phyloP scores from a whole-genome alignment of 768 basidiomycete species.

The Pulveroboletus frians region DNA sequence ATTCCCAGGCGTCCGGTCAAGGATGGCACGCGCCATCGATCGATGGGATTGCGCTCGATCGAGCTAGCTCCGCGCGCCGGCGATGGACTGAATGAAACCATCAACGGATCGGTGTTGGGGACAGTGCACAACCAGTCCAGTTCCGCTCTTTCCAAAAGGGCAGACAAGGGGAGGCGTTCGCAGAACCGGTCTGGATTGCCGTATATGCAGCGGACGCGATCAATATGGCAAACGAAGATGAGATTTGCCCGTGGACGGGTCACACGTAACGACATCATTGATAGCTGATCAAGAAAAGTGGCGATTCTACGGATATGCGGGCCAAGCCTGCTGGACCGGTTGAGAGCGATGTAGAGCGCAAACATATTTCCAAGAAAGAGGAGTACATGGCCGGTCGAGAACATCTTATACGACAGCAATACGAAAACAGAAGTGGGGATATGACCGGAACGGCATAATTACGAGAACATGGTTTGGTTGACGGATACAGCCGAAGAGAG shows the following conservation, averaged over 20 bases:
- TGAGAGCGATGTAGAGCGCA: constrained; percentile 21
- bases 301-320: constrained; percentile 10
- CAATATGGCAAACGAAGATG: background rate
- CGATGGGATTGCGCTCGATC: constrained; percentile 14
- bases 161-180: background rate
- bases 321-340: constrained; percentile 6
- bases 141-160: constrained; percentile 13
- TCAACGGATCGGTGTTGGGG: constrained; percentile 15
- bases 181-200: constrained; percentile 1
- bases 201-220: constrained; percentile 4
- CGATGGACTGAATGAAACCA: constrained; percentile 12
- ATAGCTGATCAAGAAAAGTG: constrained; percentile 25
- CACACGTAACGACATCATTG: constrained; percentile 21
- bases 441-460: constrained; percentile 16
- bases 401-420: constrained; percentile 24
- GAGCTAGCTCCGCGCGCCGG: constrained; percentile 18
- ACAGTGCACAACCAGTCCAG: background rate
- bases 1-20: constrained; percentile 8
- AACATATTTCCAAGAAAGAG: constrained; percentile 29
- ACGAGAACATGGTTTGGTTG: constrained; percentile 12
- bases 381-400: constrained; percentile 19
- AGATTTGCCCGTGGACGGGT: constrained; percentile 15
- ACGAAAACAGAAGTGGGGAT: constrained; percentile 15
- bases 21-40: constrained; percentile 16
- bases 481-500: constrained; percentile 8